phyloP scores from a whole-genome alignment of 495 filamentous ascomycete species.

The Copromyces sp. region DNA sequence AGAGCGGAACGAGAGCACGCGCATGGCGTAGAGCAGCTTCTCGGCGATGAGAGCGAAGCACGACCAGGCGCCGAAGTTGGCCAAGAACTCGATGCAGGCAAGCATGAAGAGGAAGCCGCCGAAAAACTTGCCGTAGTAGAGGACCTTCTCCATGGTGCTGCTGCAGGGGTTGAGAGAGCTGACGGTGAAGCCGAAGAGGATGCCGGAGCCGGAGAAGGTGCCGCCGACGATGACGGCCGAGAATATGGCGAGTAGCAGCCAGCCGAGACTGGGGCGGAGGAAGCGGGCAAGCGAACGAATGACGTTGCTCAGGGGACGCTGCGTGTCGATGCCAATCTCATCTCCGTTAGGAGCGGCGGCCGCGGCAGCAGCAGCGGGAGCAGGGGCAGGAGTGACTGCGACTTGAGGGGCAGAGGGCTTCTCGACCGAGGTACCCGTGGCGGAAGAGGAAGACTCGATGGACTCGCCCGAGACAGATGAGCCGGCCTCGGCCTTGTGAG shows the following conservation, averaged over 20 bases:
- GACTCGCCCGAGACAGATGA: slow-evolving; percentile 5
- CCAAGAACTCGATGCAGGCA: slow-evolving; percentile 60
- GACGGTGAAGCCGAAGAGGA: slow-evolving; percentile 18
- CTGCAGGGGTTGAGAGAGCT: slow-evolving; percentile 24
- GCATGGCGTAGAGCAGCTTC: slow-evolving; percentile 64
- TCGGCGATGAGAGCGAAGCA: slow-evolving; percentile 64
- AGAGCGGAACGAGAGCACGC: slow-evolving; percentile 65
- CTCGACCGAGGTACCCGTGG: slow-evolving; percentile 24
- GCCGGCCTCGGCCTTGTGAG: not conserved
- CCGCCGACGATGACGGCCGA: slow-evolving; percentile 8
- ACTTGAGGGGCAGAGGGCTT: slow-evolving; percentile 22
- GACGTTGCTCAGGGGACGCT: slow-evolving; percentile 5
- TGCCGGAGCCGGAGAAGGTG: slow-evolving; percentile 17
- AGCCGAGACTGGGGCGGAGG: slow-evolving; percentile 4
- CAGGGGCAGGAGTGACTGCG: not conserved
- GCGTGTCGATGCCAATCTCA: slow-evolving; percentile 26
- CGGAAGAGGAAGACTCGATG: not conserved
- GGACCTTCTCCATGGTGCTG: slow-evolving; percentile 26
- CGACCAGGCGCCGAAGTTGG: slow-evolving; percentile 54
- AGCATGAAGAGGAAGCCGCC: slow-evolving; percentile 82
- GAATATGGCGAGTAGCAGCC: slow-evolving; percentile 4
- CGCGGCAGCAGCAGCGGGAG: not conserved
- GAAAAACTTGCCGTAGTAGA: slow-evolving; percentile 70
- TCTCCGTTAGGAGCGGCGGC: slow-evolving; percentile 8
- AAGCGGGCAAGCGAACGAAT: not conserved